Conservation (phyloP, 352 stramenopile genomes). For the Globisporangium megalacanthum region DNA sequence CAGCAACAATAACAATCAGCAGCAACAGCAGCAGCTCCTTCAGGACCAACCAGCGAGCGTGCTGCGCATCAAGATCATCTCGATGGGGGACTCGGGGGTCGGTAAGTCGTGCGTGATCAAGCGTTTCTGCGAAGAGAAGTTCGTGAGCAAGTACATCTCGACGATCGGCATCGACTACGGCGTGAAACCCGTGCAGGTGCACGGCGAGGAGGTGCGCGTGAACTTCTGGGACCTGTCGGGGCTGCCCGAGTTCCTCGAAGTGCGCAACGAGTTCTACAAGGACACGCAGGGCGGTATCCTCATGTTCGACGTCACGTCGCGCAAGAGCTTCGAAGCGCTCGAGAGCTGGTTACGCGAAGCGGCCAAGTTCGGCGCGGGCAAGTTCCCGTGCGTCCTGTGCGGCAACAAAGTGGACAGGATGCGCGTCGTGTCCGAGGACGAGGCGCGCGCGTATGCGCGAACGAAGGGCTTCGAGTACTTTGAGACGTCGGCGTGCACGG, state of each 20-base stretch:
- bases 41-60: slow-evolving; percentile 23
- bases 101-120: slow-evolving; percentile 96
- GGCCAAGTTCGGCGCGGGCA: slow-evolving; percentile 81
- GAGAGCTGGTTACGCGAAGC: slow-evolving; percentile 88
- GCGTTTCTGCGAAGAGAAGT: slow-evolving; percentile 94
- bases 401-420: slow-evolving; percentile 90
- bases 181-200: slow-evolving; percentile 85
- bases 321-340: slow-evolving; percentile 80
- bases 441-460: slow-evolving; percentile 67
- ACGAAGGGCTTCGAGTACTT: slow-evolving; percentile 87
- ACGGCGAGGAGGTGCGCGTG: slow-evolving; percentile 73
- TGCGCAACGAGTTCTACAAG: slow-evolving; percentile 97
- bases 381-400: slow-evolving; percentile 86
- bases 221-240: slow-evolving; percentile 95
- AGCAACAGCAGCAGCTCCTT: slow-evolving; percentile 16
- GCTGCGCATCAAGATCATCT: slow-evolving; percentile 92
- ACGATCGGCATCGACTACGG: slow-evolving; percentile 96
- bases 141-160: slow-evolving; percentile 94
- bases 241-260: slow-evolving; percentile 91
- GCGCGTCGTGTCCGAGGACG: slow-evolving; percentile 70
- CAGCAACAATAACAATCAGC: not conserved
- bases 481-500: slow-evolving; percentile 89
- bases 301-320: slow-evolving; percentile 74
- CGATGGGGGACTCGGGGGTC: slow-evolving; percentile 84
- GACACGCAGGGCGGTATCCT: slow-evolving; percentile 81